phyloP scores from a whole-genome alignment of 2,329 filamentous ascomycete species.

The Talaromyces sp. region DNA sequence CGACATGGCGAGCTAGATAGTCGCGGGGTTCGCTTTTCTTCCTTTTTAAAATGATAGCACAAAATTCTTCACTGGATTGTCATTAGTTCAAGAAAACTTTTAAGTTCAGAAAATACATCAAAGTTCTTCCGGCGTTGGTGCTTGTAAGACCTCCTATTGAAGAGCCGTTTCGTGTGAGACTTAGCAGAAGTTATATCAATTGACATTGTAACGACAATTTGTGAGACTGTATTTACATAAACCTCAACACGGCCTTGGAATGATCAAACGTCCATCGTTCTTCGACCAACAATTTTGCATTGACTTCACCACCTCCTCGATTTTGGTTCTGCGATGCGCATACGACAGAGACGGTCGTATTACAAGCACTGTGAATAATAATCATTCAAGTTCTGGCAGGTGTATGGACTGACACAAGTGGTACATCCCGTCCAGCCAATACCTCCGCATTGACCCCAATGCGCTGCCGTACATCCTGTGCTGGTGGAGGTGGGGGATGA shows the following conservation, averaged over 20 bases:
- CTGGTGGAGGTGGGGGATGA: not conserved
- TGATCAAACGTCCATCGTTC: not conserved
- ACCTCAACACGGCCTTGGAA: not conserved
- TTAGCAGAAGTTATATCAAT: not conserved
- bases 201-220: not conserved
- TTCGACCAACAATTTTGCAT: not conserved
- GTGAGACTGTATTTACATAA: not conserved
- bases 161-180: not conserved
- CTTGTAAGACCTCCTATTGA: not conserved
- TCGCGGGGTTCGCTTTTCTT: not conserved
- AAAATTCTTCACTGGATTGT: not conserved
- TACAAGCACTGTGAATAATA: conserved; percentile 12
- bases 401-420: conserved; percentile 3
- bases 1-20: not conserved
- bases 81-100: not conserved
- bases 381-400: conserved; percentile 6
- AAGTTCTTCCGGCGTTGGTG: not conserved
- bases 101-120: not conserved
- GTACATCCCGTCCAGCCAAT: not conserved
- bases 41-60: not conserved
- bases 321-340: not conserved
- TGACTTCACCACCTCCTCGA: not conserved
- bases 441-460: not conserved
- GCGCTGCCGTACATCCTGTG: not conserved
- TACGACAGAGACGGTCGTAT: not conserved